phyloP scores from a whole-genome alignment of 805 yeast genomes.

The Helenozyma rhizophorensis region DNA sequence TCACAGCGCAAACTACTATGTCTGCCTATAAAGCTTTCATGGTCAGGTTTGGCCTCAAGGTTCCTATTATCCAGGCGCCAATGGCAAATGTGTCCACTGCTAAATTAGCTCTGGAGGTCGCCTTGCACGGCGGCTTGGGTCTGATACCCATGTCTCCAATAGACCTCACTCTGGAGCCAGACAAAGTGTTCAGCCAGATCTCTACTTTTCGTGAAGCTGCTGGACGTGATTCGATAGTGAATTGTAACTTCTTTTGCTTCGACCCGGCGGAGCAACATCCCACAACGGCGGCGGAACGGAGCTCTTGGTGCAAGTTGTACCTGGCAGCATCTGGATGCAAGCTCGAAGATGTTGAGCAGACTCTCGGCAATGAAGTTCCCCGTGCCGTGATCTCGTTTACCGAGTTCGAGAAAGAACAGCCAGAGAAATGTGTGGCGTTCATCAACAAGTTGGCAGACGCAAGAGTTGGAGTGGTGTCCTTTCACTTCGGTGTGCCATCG shows the following conservation, averaged over 20 bases:
- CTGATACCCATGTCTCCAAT: conserved; percentile 39
- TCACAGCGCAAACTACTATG: no score
- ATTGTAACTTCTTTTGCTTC: conserved; percentile 47
- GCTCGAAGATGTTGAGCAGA: neutral
- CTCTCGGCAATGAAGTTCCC: conserved; percentile 5
- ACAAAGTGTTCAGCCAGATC: conserved; percentile 9
- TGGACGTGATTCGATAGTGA: conserved; percentile 21
- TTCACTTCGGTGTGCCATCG: conserved; percentile 51
- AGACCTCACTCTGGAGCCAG: conserved; percentile 21
- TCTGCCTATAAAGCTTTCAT: conserved; percentile 1
- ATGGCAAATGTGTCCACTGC: conserved; percentile 56
- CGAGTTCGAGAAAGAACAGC: conserved; percentile 22
- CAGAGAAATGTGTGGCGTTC: conserved; percentile 13
- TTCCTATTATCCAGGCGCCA: conserved; percentile 52
- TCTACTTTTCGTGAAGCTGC: conserved; percentile 14
- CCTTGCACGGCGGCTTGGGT: conserved; percentile 47
- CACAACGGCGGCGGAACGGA: conserved; percentile 15
- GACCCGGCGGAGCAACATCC: conserved; percentile 17
- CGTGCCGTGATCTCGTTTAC: conserved; percentile 26
- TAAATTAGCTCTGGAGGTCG: conserved; percentile 39
- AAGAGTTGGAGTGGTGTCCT: conserved; percentile 45
- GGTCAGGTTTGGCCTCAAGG: conserved; percentile 22
- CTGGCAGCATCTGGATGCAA: conserved; percentile 1
- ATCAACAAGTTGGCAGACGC: conserved; percentile 13
- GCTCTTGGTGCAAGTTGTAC: conserved; percentile 21